These are phyloP conservation scores for Tetradesmus lagerheimii DNA, from an alignment of 139 green algal genomes.

Conservation along the genomic window DNA sequence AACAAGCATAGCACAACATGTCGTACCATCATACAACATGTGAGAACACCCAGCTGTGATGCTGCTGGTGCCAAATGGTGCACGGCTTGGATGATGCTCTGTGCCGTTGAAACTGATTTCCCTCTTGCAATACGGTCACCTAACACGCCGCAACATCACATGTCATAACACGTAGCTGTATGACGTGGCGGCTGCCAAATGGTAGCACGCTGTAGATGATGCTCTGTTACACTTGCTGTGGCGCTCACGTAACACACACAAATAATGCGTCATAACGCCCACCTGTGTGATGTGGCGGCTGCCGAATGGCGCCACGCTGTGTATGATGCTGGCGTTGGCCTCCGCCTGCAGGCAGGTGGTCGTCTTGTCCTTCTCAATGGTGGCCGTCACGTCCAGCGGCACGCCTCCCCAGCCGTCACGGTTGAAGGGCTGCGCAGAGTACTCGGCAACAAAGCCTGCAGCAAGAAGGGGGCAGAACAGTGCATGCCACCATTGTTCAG, in stretches of 20 bases:
- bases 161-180: constrained; percentile 52
- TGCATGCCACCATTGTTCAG: too few species aligned
- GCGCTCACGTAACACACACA: too few species aligned
- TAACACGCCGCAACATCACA: too few species aligned
- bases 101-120: too few species aligned
- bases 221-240: too few species aligned
- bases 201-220: constrained; percentile 62
- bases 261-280: background rate
- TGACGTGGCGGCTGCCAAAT: constrained; percentile 62
- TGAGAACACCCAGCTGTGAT: too few species aligned
- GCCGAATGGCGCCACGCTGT: constrained; percentile 70
- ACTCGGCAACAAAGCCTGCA: constrained; percentile 60
- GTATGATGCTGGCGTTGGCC: constrained; percentile 54
- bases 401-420: constrained; percentile 65
- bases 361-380: constrained; percentile 73
- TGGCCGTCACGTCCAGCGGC: constrained; percentile 60
- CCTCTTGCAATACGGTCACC: too few species aligned
- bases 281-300: constrained; percentile 65
- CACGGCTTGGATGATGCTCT: too few species aligned
- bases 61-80: too few species aligned
- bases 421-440: constrained; percentile 49
- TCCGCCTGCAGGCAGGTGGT: constrained; percentile 67
- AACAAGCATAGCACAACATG: too few species aligned
- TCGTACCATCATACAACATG: too few species aligned
- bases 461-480: background rate